Conservation (phyloP, 2,329 filamentous ascomycete species). For the Emergomyces orientalis region DNA sequence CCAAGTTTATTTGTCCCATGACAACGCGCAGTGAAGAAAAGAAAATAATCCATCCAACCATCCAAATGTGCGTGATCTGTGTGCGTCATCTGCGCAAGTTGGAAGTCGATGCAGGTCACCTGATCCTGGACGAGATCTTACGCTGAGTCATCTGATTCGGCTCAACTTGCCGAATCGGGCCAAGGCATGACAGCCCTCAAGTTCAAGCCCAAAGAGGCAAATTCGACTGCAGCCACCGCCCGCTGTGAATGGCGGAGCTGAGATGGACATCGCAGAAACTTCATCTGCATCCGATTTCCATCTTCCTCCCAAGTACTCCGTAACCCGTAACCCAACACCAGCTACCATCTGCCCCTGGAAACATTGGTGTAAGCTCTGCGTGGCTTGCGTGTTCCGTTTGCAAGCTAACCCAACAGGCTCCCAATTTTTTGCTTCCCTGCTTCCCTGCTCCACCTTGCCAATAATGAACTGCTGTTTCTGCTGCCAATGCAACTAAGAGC, state of each 20-base stretch:
- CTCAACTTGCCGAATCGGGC: background rate
- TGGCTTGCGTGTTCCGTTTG: background rate
- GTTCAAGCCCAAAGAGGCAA: background rate
- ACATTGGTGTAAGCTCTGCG: background rate
- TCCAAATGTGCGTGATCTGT: too few species aligned
- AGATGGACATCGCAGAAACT: background rate
- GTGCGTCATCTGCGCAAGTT: too few species aligned
- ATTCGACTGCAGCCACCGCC: background rate
- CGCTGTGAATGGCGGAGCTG: background rate
- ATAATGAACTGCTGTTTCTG: background rate
- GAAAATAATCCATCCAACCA: too few species aligned
- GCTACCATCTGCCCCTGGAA: background rate
- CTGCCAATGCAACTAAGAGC: slow-evolving; percentile 1
- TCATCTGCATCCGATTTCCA: background rate
- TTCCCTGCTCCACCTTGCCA: slow-evolving; percentile 5
- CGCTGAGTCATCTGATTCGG: background rate
- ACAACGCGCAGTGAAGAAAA: too few species aligned
- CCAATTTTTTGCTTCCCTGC: background rate
- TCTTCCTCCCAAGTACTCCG: background rate
- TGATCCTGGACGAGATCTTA: background rate
- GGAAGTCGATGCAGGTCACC: background rate
- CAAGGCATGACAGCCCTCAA: background rate
- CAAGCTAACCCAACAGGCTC: background rate
- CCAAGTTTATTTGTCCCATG: background rate
- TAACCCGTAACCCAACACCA: background rate